Base-by-base conservation (phyloP, 169 alveolate species). In the Plasmodium vivax region DNA sequence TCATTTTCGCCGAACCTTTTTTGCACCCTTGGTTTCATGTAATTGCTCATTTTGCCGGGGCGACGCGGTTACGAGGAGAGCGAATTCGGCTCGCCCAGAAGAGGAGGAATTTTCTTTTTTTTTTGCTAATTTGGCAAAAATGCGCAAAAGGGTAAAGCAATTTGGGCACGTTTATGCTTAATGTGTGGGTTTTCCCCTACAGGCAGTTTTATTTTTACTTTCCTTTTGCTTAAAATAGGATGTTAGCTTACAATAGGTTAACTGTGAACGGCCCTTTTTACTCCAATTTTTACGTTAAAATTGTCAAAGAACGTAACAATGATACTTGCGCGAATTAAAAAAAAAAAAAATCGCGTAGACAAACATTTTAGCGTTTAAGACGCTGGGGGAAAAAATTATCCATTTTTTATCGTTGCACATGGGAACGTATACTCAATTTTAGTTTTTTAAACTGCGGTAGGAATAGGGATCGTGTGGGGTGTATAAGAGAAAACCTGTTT, bases 1-100 rank as follows among this genome's bases (percentile, higher is more conserved):
- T 79, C 94, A 43, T 90, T 90, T 90, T 90, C 94, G 12, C 32
- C 30, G 34, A 5, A 58, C 72, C 32, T 62, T 32, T 80, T 80
- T 38, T 79, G 47, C 51, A 32, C 34, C 10, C 82, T 54, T 38
- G 43, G 19, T 30, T 16, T 80, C 56, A 34, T 77, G 71, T 79
- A 36, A 79, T 36, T 80, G 43, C 58, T 51, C 93, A 87, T 87
- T 77, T 75, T 77, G 16, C 38, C n/a, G 12, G n/a, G 77, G 77
- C 14, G 38, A 68, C 32, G 38, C 38, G 6, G 3, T 77, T 75
- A 14, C 16, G n/a, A 12, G 68, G 51, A 8, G 30, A 12, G 27
- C 30, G n/a, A 34, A 68, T 27, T 68, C 1, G 14, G 77, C n/a
- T 5, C 1, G n/a, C 32, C 38, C 36, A 68, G 77, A 7, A 27